Evolutionary conservation across 176 grass and related monocot genomes (phyloP), one percentile per base, ranked within the genome.

Genomic region (Saccharum officinarum): DNA sequence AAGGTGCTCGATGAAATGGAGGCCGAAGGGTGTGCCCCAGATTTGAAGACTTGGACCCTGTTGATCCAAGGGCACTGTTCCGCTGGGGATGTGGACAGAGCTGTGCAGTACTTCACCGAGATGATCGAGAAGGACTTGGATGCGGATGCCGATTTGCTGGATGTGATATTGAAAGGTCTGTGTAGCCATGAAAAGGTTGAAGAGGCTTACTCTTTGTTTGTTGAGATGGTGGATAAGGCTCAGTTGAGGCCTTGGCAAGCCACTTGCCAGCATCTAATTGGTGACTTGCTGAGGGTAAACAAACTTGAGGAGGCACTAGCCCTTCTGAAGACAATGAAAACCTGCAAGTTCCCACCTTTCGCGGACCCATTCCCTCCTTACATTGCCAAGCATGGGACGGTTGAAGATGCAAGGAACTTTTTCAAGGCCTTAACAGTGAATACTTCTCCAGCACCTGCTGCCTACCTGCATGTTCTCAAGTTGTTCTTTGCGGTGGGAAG

Each of bases 1-100:
- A 83, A 86, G 30, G 75, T 91, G 84, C 76, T 99, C 0, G 92
- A 96, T 79, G 84, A 91, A 89, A 94, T 99, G 93, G 83, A 88
- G 31, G 65, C 69, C 2, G 52, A 69, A 45, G 88, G 81, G 16
- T 95, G 92, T 42, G 18, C 7, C 25, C 97, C 92, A 2, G 97
- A 99, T 84, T 28, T 96, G 15, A 99, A 99, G 86, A 99, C 97
- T 25, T 99, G 97, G 97, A 98, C 97, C 34, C 50, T 99, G 75
- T 82, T 99, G 83, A 87, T 99, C 42, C 93, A 96, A 37, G 97
- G 97, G n/a, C 71, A 92, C 67, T 96, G 90, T 57, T 69, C 18
- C 0, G 88, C 84, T 10, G 91, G 93, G 25, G 93, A 94, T 52
- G 84, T 92, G 25, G 91, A 92, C 34, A 82, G 75, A 72, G 88